Conservation (phyloP, 1,139 yeast genomes). For the Taphrina pruni region DNA sequence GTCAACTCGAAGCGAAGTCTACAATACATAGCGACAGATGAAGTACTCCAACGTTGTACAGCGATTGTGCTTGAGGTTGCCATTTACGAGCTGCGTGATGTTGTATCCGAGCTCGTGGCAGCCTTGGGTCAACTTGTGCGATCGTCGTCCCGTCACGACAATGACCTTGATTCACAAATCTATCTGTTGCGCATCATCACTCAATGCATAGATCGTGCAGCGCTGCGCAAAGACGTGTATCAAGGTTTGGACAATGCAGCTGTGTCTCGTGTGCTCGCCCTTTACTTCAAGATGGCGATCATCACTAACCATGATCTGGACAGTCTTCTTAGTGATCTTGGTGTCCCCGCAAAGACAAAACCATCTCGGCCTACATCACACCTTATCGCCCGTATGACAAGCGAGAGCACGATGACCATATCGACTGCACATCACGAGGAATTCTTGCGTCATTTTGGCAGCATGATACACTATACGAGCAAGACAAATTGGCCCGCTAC, state of each 20-base stretch:
- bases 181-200: slow-evolving; percentile 10
- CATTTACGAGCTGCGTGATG: slow-evolving; percentile 8
- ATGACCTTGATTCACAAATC: slow-evolving; percentile 8
- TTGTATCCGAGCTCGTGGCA: slow-evolving; percentile 15
- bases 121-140: slow-evolving; percentile 5
- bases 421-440: slow-evolving; percentile 2
- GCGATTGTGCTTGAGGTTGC: slow-evolving; percentile 12
- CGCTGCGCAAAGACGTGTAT: not conserved
- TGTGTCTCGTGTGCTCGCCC: slow-evolving; percentile 1
- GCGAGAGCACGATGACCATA: not conserved
- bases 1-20: slow-evolving; percentile 18
- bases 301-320: slow-evolving; percentile 6
- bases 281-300: slow-evolving; percentile 10
- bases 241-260: not conserved
- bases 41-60: not conserved
- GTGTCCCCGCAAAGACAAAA: not conserved
- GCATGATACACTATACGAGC: not conserved
- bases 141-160: not conserved
- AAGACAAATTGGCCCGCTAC: slow-evolving; percentile 15
- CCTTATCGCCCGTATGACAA: not conserved
- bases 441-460: not conserved
- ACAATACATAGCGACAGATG: slow-evolving; percentile 10
- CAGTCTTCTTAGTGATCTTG: not conserved
- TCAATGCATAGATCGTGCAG: slow-evolving; percentile 4
- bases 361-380: slow-evolving; percentile 3